phyloP scores from a whole-genome alignment of 2,329 filamentous ascomycete species.

The Venturia carpophila region DNA sequence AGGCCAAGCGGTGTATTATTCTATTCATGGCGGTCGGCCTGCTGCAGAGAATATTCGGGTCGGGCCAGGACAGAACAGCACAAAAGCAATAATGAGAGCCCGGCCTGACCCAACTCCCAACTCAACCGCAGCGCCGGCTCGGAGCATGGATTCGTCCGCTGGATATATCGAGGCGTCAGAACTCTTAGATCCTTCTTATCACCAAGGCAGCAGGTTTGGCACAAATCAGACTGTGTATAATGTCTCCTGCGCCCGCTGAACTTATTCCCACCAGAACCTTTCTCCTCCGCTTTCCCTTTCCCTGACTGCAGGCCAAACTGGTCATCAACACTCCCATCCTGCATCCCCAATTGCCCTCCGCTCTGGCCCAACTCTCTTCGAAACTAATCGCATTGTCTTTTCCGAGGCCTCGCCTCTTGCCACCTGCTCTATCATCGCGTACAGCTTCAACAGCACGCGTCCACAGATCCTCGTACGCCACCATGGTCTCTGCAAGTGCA shows the following conservation, averaged over 20 bases:
- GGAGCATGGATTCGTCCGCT: neutral
- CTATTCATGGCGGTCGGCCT: neutral
- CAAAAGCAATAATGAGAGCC: too few species aligned
- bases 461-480: slow-evolving; percentile 2
- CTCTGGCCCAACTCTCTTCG: neutral
- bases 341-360: neutral
- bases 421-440: neutral
- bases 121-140: neutral
- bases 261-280: neutral
- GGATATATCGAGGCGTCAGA: neutral
- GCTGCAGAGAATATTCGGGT: too few species aligned
- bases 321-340: neutral
- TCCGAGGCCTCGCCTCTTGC: neutral
- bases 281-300: neutral
- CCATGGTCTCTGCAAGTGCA: neutral
- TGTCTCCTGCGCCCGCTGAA: neutral
- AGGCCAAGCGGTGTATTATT: neutral
- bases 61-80: neutral
- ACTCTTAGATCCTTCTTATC: neutral
- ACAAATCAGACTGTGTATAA: neutral
- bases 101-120: too few species aligned
- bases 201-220: neutral
- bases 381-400: neutral
- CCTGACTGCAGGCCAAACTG: neutral
- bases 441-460: slow-evolving; percentile 10